Conservation (phyloP, 441 rosid genomes). For the Corymbia calophylla region DNA sequence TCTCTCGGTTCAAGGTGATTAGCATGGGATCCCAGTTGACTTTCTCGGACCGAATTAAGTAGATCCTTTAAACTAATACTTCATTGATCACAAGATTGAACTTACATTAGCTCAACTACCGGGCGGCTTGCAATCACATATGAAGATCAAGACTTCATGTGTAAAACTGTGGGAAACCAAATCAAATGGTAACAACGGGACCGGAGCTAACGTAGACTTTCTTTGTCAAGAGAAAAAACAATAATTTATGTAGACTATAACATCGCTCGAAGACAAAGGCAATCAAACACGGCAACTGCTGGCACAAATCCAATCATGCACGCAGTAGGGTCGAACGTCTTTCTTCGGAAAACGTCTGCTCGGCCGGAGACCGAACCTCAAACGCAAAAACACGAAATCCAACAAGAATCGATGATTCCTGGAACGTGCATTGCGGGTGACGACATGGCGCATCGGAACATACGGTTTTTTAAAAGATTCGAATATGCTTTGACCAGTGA, state of each 20-base stretch:
- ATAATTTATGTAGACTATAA: not conserved
- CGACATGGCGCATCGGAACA: not conserved
- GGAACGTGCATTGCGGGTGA: not conserved
- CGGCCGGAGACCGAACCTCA: not conserved
- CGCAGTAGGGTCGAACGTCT: not conserved
- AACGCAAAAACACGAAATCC: accelerated
- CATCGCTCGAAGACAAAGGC: not conserved
- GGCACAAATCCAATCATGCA: not conserved
- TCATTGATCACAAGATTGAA: not conserved
- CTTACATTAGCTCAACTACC: not conserved
- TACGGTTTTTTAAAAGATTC: not conserved
- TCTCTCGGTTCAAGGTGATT: not conserved
- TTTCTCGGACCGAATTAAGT: not conserved
- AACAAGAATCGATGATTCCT: not conserved
- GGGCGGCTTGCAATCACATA: not conserved
- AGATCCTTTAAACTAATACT: not conserved
- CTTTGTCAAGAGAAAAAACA: not conserved
- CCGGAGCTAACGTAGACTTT: not conserved
- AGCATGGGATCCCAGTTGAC: not conserved
- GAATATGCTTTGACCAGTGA: not conserved
- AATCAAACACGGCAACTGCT: not conserved
- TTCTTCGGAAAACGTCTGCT: not conserved
- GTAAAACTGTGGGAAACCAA: not conserved
- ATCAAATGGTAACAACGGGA: not conserved
- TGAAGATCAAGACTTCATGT: not conserved